Evolutionary conservation across 257 asterid species (phyloP), one percentile per base, ranked within the genome.

Genomic region (Hygrophila difformis): DNA sequence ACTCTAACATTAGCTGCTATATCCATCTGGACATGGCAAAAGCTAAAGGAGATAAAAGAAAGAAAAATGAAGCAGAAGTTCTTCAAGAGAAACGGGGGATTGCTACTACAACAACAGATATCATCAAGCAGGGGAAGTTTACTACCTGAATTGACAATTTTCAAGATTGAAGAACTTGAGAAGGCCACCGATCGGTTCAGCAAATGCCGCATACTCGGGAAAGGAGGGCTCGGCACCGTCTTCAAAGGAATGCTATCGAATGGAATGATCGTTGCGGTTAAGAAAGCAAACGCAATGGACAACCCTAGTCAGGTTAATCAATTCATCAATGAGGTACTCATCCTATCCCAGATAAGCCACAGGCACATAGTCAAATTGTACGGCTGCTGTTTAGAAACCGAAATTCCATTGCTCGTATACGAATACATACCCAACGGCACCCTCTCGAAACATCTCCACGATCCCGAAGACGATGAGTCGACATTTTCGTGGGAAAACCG

Each of bases 281-380:
- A n/a, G n/a, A n/a, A n/a, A n/a, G n/a, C 72, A 24, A 67, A 72
- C 47, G 51, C 53, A 56, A 37, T 56, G 10, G 69, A 56, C 31
- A 43, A 60, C 19, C n/a, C n/a, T n/a, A 4, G 51, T 21, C 75
- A 67, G 45, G 60, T 72, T 6, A 44, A 26, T 3, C n/a, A n/a
- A n/a, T n/a, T n/a, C n/a, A n/a, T n/a, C n/a, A n/a, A n/a, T n/a
- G n/a, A n/a, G n/a, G n/a, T n/a, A n/a, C n/a, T n/a, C n/a, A n/a
- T n/a, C n/a, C n/a, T n/a, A n/a, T n/a, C n/a, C n/a, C n/a, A n/a
- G 75, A 63, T 72, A 55, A 63, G 55, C 47, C 78, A 65, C 18
- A 59, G 71, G 23, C 62, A 59, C 44, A 53, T 65, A 10, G 58
- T 65, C 12, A 65, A 65, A 42, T 21, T 58, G n/a, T 40, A 57